A percentile compares a stretch with the other conserved stretches of the same genome.
Conservation (phyloP, 1,139 yeast genomes). For the Candida tetrigidarum region DNA sequence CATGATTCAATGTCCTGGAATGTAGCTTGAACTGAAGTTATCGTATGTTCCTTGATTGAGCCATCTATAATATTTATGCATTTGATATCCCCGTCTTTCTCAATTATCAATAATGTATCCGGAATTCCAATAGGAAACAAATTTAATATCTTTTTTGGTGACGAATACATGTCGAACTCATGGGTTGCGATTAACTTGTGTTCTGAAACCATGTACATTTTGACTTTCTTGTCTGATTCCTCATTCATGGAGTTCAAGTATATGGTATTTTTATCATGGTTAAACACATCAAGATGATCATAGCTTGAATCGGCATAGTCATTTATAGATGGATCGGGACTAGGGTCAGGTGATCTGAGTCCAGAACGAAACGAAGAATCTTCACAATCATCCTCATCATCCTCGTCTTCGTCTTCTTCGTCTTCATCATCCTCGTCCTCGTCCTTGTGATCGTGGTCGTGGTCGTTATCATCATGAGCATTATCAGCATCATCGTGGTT, state of each 20-base stretch:
- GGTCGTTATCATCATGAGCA: no score
- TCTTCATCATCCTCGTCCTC: no score
- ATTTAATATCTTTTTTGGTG: slow-evolving; percentile 11
- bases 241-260: slow-evolving; percentile 16
- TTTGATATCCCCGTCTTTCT: slow-evolving; percentile 16
- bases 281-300: slow-evolving; percentile 15
- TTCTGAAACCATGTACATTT: slow-evolving; percentile 15
- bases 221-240: slow-evolving; percentile 7
- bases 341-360: slow-evolving; percentile 11
- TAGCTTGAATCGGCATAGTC: slow-evolving; percentile 15
- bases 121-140: slow-evolving; percentile 9
- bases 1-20: slow-evolving; percentile 14
- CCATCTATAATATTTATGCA: slow-evolving; percentile 7
- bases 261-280: slow-evolving; percentile 12
- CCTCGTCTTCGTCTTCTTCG: slow-evolving; percentile 9
- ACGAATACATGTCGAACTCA: slow-evolving; percentile 12
- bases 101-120: slow-evolving; percentile 15
- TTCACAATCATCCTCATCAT: slow-evolving; percentile 4
- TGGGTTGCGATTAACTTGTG: slow-evolving; percentile 10
- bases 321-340: slow-evolving; percentile 14
- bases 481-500: no score
- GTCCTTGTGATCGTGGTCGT: no score
- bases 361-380: slow-evolving; percentile 5
- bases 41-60: slow-evolving; percentile 6
- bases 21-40: slow-evolving; percentile 13